Percentiles rank a stretch among this genome's conserved stretches.
These are phyloP conservation scores for Cucurbitaria berberidis DNA, from an alignment of 2,329 filamentous ascomycete genomes.

Conservation along the genomic window DNA sequence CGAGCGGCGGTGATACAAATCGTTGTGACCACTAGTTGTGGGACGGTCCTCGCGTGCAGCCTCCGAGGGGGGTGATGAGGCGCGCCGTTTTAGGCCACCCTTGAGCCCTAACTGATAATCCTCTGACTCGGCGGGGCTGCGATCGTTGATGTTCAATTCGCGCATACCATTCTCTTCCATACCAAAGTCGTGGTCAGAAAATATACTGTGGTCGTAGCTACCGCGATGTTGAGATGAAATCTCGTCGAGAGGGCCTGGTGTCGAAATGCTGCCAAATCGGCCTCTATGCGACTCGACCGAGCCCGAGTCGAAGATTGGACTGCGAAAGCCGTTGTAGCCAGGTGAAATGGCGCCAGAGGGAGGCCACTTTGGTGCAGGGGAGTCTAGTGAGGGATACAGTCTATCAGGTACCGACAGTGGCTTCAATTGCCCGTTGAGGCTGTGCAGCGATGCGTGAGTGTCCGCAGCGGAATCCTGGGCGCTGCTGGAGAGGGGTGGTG, in stretches of 20 bases:
- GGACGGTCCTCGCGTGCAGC: conserved; percentile 55
- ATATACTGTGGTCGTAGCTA: conserved; percentile 66
- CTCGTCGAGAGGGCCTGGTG: conserved; percentile 57
- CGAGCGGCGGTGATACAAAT: conserved; percentile 62
- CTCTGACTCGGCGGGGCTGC: conserved; percentile 54
- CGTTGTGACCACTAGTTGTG: conserved; percentile 51
- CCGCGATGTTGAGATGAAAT: conserved; percentile 62
- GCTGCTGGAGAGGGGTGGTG: conserved; percentile 40
- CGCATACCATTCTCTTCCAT: conserved; percentile 62
- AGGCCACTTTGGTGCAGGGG: conserved; percentile 49
- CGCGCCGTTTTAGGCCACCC: conserved; percentile 67
- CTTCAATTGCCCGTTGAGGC: conserved; percentile 52
- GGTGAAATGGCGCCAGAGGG: conserved; percentile 54
- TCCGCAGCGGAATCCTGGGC: conserved; percentile 45
- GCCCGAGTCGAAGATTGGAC: conserved; percentile 47
- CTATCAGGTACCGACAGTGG: conserved; percentile 55
- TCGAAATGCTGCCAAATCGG: conserved; percentile 58
- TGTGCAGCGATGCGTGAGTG: conserved; percentile 47
- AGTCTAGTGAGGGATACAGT: conserved; percentile 47
- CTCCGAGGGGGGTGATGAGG: conserved; percentile 68
- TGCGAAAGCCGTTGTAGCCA: conserved; percentile 51
- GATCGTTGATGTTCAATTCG: conserved; percentile 61
- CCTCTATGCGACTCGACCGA: conserved; percentile 42
- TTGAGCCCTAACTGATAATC: conserved; percentile 53
- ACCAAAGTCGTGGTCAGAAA: conserved; percentile 57